A percentile compares a stretch with the other conserved stretches of the same genome.
Evolutionary conservation across 2,329 filamentous ascomycete species (phyloP).

Genomic region (Neofusicoccum umdonicola): DNA sequence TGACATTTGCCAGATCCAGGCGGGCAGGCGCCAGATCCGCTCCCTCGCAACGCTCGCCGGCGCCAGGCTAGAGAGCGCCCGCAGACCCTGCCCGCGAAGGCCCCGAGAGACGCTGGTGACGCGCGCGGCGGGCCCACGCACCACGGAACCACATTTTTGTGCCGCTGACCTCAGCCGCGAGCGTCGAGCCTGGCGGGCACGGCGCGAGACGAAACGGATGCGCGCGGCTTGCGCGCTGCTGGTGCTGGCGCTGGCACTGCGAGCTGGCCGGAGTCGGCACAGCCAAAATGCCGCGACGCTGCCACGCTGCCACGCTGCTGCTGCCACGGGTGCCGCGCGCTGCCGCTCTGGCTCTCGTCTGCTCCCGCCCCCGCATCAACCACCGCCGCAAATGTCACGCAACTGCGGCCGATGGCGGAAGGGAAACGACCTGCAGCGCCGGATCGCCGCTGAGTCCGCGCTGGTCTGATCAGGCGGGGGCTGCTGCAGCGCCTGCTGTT

Average conservation of each 20-base stretch:
- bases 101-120: background rate
- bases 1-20: background rate
- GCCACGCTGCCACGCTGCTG: background rate
- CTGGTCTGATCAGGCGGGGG: background rate
- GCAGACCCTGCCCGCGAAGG: background rate
- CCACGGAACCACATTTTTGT: too few species aligned
- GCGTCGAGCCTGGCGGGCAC: too few species aligned
- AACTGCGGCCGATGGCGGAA: background rate
- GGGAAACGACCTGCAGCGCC: background rate
- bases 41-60: background rate
- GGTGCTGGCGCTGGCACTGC: too few species aligned
- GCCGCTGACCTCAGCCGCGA: background rate
- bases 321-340: background rate
- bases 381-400: background rate
- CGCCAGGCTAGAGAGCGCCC: background rate
- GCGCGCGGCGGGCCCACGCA: background rate
- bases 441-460: background rate
- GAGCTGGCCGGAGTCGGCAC: background rate
- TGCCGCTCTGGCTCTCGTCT: slow-evolving; percentile 1
- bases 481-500: background rate
- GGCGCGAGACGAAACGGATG: background rate
- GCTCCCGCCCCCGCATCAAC: slow-evolving; percentile 10
- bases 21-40: background rate
- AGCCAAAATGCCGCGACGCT: slow-evolving; percentile 5
- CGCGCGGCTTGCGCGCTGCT: background rate